Evolutionary conservation across 2,329 filamentous ascomycete species (phyloP).

Genomic region (Fusarium falciforme): DNA sequence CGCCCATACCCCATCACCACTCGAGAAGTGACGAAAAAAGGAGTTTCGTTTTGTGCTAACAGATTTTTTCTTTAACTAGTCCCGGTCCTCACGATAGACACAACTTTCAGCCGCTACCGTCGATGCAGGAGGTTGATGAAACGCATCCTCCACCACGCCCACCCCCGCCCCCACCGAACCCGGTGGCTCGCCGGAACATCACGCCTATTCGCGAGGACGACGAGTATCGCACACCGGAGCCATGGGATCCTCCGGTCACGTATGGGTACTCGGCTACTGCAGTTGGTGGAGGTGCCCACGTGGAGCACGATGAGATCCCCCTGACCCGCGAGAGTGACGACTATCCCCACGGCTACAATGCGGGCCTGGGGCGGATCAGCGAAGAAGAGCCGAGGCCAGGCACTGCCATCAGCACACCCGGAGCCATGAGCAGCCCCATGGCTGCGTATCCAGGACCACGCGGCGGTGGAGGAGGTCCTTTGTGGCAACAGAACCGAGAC

Average conservation of each 20-base stretch:
- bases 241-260: slow-evolving; percentile 26
- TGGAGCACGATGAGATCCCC: slow-evolving; percentile 52
- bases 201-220: slow-evolving; percentile 26
- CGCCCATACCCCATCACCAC: neutral
- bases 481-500: slow-evolving; percentile 67
- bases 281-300: slow-evolving; percentile 39
- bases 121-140: slow-evolving; percentile 43
- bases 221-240: slow-evolving; percentile 29
- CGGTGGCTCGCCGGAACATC: slow-evolving; percentile 33
- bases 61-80: slow-evolving; percentile 31
- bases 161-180: slow-evolving; percentile 25
- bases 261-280: slow-evolving; percentile 35
- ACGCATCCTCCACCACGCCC: slow-evolving; percentile 8
- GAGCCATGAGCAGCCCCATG: slow-evolving; percentile 33
- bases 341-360: slow-evolving; percentile 56
- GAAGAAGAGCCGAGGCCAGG: slow-evolving; percentile 46
- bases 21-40: neutral
- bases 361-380: slow-evolving; percentile 52
- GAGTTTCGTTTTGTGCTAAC: slow-evolving; percentile 28
- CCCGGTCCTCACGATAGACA: slow-evolving; percentile 41
- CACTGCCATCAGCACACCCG: slow-evolving; percentile 34
- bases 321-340: slow-evolving; percentile 58
- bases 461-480: slow-evolving; percentile 51
- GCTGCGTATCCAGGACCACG: slow-evolving; percentile 39
- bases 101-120: slow-evolving; percentile 45